phyloP scores from a whole-genome alignment of 805 yeast genomes.

The Saccharomycopsis fibuligera region DNA sequence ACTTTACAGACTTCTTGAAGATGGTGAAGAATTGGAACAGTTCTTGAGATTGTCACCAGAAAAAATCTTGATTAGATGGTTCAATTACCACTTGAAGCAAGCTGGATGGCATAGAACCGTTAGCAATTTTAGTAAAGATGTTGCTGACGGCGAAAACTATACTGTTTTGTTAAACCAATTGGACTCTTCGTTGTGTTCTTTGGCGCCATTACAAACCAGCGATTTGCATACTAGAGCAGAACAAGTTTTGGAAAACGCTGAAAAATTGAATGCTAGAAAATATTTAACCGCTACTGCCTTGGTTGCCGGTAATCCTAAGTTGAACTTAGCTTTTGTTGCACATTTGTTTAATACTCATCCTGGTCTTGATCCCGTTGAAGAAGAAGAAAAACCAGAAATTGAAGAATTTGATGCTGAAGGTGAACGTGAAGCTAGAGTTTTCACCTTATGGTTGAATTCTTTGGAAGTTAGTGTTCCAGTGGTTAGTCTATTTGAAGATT shows the following conservation, averaged over 20 bases:
- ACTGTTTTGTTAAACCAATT: constrained; percentile 85
- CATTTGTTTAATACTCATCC: constrained; percentile 95
- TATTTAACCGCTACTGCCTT: constrained; percentile 89
- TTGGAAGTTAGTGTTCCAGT: constrained; percentile 95
- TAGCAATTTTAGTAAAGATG: constrained; percentile 77
- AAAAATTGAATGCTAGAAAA: constrained; percentile 85
- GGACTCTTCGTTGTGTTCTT: constrained; percentile 76
- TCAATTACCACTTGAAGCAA: constrained; percentile 89
- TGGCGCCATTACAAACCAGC: constrained; percentile 69
- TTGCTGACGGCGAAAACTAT: constrained; percentile 92
- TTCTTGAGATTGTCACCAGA: constrained; percentile 96
- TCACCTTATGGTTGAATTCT: constrained; percentile 95
- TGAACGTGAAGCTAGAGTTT: constrained; percentile 97
- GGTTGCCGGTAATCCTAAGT: constrained; percentile 93
- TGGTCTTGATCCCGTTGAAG: constrained; percentile 93
- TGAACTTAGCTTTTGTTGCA: constrained; percentile 95
- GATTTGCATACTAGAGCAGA: constrained; percentile 82
- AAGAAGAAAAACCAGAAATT: constrained; percentile 83
- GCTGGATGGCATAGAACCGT: constrained; percentile 89
- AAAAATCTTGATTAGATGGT: constrained; percentile 94
- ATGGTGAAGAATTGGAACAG: constrained; percentile 95
- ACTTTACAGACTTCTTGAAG: constrained; percentile 87
- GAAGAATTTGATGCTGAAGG: constrained; percentile 99
- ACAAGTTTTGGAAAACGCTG: constrained; percentile 79
- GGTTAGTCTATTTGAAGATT: constrained; percentile 83